Evolutionary conservation across 1,284 basidiomycete genomes (phyloP).

Genomic region (Phenoliferia sp.): DNA sequence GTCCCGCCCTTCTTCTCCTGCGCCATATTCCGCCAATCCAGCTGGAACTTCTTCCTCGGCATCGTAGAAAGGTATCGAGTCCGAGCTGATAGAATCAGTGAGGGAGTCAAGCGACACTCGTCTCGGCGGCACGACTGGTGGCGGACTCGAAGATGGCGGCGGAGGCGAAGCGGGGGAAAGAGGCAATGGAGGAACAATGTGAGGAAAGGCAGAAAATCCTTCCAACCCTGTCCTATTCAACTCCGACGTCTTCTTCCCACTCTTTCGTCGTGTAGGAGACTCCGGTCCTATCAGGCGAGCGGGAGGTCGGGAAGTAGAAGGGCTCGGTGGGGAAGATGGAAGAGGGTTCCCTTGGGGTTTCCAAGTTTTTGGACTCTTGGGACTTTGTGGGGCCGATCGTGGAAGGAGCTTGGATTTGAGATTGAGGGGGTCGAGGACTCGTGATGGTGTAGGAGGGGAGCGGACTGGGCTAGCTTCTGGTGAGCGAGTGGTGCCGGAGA

Average conservation of each 20-base stretch:
- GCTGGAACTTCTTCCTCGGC: not conserved
- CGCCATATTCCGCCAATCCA: not conserved
- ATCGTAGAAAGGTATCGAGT: slow-evolving; percentile 1
- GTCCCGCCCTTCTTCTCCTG: not conserved
- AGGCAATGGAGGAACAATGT: no score
- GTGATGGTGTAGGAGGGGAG: not conserved
- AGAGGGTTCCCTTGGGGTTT: no score
- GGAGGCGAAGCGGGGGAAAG: not conserved
- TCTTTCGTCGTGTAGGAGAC: no score
- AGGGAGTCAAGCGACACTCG: not conserved
- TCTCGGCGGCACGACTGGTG: not conserved
- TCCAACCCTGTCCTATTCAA: no score
- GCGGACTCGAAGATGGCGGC: not conserved
- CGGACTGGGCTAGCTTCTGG: not conserved
- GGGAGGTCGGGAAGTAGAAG: no score
- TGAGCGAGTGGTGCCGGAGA: not conserved
- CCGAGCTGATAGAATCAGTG: not conserved
- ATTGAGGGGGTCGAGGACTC: not conserved
- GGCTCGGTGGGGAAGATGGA: no score
- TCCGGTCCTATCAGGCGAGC: no score
- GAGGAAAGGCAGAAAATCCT: no score
- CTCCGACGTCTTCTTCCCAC: no score
- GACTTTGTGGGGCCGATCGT: not conserved
- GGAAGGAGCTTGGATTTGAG: not conserved
- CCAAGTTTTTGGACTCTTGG: not conserved